Conservation (phyloP, 1,284 basidiomycete species). For the Coniferiporia sulphurascens region DNA sequence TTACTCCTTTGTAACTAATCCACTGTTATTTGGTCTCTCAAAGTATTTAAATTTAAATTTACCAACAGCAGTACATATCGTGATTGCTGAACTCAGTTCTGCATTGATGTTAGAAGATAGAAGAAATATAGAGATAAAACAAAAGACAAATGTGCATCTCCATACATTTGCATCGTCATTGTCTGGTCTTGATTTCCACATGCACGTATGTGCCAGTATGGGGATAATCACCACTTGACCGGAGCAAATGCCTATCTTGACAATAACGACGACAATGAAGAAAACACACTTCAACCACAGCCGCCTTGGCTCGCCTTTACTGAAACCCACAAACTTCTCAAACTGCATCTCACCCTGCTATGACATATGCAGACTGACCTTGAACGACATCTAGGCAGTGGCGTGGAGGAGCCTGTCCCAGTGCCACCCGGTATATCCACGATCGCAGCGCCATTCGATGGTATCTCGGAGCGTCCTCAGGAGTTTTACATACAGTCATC, state of each 20-base stretch:
- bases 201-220: neutral
- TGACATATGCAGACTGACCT: constrained; percentile 53
- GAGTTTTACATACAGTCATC: constrained; percentile 68
- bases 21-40: no score
- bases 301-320: constrained; percentile 45
- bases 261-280: constrained; percentile 29
- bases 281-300: constrained; percentile 30
- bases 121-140: neutral
- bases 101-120: neutral
- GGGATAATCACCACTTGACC: neutral
- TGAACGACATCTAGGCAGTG: constrained; percentile 41
- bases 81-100: no score
- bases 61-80: no score
- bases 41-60: no score
- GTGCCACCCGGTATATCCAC: neutral
- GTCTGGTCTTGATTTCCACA: neutral
- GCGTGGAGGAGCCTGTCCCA: constrained; percentile 15
- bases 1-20: no score
- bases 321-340: constrained; percentile 55
- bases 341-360: constrained; percentile 53
- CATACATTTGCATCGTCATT: neutral
- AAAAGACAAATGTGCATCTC: neutral
- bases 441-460: constrained; percentile 37
- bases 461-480: constrained; percentile 38
- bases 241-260: constrained; percentile 17